Evolutionary conservation across 2,329 filamentous ascomycete genomes (phyloP).

Genomic region (Metarhizium rileyi): DNA sequence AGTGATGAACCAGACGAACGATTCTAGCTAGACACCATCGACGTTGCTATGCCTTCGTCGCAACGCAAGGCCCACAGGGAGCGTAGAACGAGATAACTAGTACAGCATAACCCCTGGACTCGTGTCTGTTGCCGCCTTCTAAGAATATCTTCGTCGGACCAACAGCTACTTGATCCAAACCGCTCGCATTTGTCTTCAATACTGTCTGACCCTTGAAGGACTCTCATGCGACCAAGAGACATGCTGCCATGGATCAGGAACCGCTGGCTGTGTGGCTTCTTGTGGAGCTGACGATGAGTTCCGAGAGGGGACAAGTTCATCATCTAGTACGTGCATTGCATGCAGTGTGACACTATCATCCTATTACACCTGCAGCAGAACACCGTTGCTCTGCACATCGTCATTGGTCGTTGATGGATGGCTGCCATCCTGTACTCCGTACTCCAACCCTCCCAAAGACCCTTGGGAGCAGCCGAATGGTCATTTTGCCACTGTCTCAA

Average conservation of each 20-base stretch:
- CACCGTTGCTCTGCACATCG: background rate
- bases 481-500: background rate
- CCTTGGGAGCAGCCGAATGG: background rate
- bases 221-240: background rate
- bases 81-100: background rate
- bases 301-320: conserved; percentile 7
- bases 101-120: background rate
- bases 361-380: conserved; percentile 6
- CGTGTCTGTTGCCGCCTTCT: background rate
- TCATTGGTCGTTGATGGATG: conserved; percentile 1
- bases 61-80: background rate
- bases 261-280: background rate
- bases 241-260: conserved; percentile 2
- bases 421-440: conserved; percentile 2
- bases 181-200: background rate
- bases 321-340: background rate
- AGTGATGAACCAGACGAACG: background rate
- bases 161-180: background rate
- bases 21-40: background rate
- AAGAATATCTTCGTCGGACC: background rate
- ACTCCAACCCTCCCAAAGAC: background rate
- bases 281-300: conserved; percentile 5
- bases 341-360: conserved; percentile 6
- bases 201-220: background rate
- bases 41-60: background rate